Percentiles rank a stretch among this genome's conserved stretches.
phyloP scores from a whole-genome alignment of 164 flowering plant species.

The grape (Vitis vinifera) region ASM3070453v1 NC_081814.1:5797501-5798000 shows the following conservation, averaged over 20 bases:
- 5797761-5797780: constrained; percentile 62
- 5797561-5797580: constrained; percentile 61
- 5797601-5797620: constrained; percentile 68
- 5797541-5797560: constrained; percentile 43
- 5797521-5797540: constrained; percentile 72
- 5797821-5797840: constrained; percentile 48
- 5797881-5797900: constrained; percentile 7
- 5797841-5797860: constrained; percentile 30
- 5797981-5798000: constrained; percentile 30
- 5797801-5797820: constrained; percentile 42
- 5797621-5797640: constrained; percentile 46
- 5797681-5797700: constrained; percentile 62
- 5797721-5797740: constrained; percentile 69
- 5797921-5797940: constrained; percentile 12
- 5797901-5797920: constrained; percentile 13
- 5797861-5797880: constrained; percentile 19
- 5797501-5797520: constrained; percentile 91
- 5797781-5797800: constrained; percentile 90
- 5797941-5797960: constrained; percentile 7
- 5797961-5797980: constrained; percentile 29
- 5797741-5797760: constrained; percentile 52
- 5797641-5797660: constrained; percentile 48
- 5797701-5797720: constrained; percentile 72
- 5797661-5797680: constrained; percentile 53
- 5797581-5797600: constrained; percentile 56